phyloP scores from a whole-genome alignment of 2,329 filamentous ascomycete genomes.

The Calonectria pteridis region DNA sequence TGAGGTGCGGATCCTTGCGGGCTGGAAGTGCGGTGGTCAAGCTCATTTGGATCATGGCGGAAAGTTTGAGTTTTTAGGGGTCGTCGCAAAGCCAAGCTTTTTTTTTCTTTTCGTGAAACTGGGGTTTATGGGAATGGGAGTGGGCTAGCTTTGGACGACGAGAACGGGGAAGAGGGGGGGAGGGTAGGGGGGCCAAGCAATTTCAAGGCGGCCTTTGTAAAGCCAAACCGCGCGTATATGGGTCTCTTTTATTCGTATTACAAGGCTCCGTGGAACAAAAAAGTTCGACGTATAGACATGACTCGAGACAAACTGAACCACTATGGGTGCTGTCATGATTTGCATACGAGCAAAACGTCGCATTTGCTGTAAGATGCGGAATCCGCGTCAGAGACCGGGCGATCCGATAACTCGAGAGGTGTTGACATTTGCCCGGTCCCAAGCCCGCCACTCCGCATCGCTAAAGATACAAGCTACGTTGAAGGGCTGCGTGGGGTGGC shows the following conservation, averaged over 20 bases:
- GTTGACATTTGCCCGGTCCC: not conserved
- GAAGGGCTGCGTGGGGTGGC: slow-evolving; percentile 23
- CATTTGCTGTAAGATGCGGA: not conserved
- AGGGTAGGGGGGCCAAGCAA: not conserved
- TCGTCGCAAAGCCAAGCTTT: slow-evolving; percentile 19
- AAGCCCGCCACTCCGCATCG: slow-evolving; percentile 19
- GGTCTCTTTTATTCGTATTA: not conserved
- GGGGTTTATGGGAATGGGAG: slow-evolving; percentile 16
- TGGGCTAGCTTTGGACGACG: too few species aligned
- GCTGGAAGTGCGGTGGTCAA: not conserved
- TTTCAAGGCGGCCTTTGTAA: not conserved
- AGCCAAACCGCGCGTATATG: not conserved
- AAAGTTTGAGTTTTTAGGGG: not conserved
- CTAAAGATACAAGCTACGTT: not conserved
- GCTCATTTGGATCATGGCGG: not conserved
- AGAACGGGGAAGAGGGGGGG: not conserved
- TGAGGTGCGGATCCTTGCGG: slow-evolving; percentile 13
- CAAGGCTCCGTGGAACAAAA: not conserved
- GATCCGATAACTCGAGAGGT: slow-evolving; percentile 4
- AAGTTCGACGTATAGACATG: not conserved
- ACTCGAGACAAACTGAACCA: not conserved
- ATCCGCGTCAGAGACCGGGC: slow-evolving; percentile 8
- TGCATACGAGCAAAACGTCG: not conserved
- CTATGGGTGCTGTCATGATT: not conserved
- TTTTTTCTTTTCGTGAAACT: slow-evolving; percentile 8